phyloP scores from a whole-genome alignment of 2,329 filamentous ascomycete species.

The Paecilomyces dactylethromorphus region DNA sequence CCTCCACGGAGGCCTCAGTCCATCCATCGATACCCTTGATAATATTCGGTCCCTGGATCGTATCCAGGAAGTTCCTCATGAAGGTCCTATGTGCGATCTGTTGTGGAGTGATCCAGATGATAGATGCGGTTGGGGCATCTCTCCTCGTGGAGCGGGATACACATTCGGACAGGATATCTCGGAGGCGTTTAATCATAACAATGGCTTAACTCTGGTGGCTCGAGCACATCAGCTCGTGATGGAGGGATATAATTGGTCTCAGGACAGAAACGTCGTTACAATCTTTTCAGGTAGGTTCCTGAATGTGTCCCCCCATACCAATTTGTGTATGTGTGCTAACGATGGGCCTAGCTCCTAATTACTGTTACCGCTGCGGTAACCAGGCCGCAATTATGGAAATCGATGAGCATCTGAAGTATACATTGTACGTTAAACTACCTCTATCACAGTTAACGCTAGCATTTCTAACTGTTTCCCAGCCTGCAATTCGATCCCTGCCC shows the following conservation, averaged over 20 bases:
- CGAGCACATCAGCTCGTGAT: conserved; percentile 97
- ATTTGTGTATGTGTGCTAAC: not conserved
- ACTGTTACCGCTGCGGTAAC: conserved; percentile 98
- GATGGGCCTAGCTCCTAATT: conserved; percentile 62
- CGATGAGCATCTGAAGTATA: conserved; percentile 98
- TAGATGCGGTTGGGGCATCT: conserved; percentile 92
- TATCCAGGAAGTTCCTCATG: conserved; percentile 96
- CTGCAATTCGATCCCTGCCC: conserved; percentile 99
- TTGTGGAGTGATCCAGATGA: conserved; percentile 98
- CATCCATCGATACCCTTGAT: conserved; percentile 91
- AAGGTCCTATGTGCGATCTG: conserved; percentile 96
- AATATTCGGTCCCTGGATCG: conserved; percentile 93
- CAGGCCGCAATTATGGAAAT: conserved; percentile 99
- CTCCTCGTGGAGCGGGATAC: conserved; percentile 87
- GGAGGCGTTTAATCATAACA: conserved; percentile 99
- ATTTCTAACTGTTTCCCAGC: conserved; percentile 45
- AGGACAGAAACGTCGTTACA: conserved; percentile 95
- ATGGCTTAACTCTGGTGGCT: conserved; percentile 90
- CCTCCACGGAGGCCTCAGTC: conserved; percentile 92
- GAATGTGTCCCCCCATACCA: not conserved
- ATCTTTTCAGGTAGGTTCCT: conserved; percentile 78
- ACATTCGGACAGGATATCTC: conserved; percentile 96
- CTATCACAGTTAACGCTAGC: not conserved
- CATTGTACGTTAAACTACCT: conserved; percentile 68
- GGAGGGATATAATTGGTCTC: conserved; percentile 99